Base-by-base conservation (phyloP, 306 rosid genomes). In the Ziziphus jujuba region DNA sequence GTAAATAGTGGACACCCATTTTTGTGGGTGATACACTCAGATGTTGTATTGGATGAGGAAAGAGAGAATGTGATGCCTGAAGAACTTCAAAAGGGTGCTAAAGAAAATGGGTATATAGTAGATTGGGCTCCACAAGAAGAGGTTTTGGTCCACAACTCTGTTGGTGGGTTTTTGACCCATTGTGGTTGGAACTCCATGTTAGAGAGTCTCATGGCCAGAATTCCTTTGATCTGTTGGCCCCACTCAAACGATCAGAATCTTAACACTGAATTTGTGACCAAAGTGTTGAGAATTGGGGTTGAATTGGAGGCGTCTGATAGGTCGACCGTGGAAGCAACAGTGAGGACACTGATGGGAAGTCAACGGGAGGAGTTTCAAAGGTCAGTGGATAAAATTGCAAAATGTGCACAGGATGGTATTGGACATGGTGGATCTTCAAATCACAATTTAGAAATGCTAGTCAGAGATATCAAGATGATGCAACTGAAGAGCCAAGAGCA, bases 151-250 rank as follows among this genome's bases (percentile, higher is more conserved):
- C 84, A 82, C 17, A 25, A 9, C 14, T 17, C 79, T 0, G 36
- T 79, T 1, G 79, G 84, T 28, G 33, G 33, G 33, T 28, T 28
- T n/a, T 28, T 28, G 4, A 28, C 33, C 33, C 33, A 28, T 28
- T 28, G 33, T 28, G 33, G 33, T 28, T 24, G 85, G 85, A 77
- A 77, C 59, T 81, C 85, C 0, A 71, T 80, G 0, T 2, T 82
- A 24, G 86, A 74, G 63, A 38, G 80, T 44, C 72, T 78, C 1
- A 9, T 2, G 3, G 81, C 58, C 1, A 75, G 74, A 9, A 7
- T 79, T 12, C 79, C 84, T 0, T 63, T 82, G 79, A 56, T 82
- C 19, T 82, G n/a, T n/a, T n/a, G n/a, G n/a, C n/a, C n/a, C n/a
- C n/a, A n/a, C 81, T 24, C 67, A 72, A 79, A 74, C 73, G 87